Conservation (phyloP, 108 stramenopile species). For the Cyclotella atomus region DNA sequence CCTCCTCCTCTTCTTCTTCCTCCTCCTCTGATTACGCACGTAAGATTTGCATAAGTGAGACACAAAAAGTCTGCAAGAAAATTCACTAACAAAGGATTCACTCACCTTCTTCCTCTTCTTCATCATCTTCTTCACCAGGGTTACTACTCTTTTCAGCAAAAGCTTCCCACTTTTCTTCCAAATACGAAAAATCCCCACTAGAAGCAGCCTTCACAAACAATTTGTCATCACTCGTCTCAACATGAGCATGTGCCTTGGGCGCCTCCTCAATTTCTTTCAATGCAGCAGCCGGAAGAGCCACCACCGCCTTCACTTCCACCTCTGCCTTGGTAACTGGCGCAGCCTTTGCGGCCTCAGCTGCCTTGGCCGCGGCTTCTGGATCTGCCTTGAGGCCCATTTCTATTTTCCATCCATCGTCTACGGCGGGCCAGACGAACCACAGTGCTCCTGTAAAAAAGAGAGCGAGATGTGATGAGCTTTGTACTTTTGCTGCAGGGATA, state of each 20-base stretch:
- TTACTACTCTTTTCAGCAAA: slow-evolving; percentile 37
- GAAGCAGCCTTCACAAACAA: slow-evolving; percentile 38
- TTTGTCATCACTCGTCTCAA: slow-evolving; percentile 43
- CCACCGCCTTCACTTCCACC: slow-evolving; percentile 1
- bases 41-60: background rate
- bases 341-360: slow-evolving; percentile 19
- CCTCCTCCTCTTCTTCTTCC: slow-evolving; percentile 34
- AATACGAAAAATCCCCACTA: slow-evolving; percentile 42
- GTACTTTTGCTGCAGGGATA: background rate
- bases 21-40: slow-evolving; percentile 15
- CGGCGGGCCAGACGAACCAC: slow-evolving; percentile 67
- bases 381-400: slow-evolving; percentile 48
- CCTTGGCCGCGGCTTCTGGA: slow-evolving; percentile 42
- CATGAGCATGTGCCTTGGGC: slow-evolving; percentile 33
- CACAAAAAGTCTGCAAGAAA: background rate
- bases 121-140: slow-evolving; percentile 50
- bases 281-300: slow-evolving; percentile 17
- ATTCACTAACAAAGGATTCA: background rate
- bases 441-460: slow-evolving; percentile 13
- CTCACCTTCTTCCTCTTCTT: slow-evolving; percentile 6
- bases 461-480: too few relatives aligned
- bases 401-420: slow-evolving; percentile 56
- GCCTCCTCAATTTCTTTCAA: slow-evolving; percentile 29
- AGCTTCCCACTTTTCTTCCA: slow-evolving; percentile 53
- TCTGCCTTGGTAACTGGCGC: background rate